Conservation (phyloP, 139 green algal species). For the Spirogloea muscicola region DNA sequence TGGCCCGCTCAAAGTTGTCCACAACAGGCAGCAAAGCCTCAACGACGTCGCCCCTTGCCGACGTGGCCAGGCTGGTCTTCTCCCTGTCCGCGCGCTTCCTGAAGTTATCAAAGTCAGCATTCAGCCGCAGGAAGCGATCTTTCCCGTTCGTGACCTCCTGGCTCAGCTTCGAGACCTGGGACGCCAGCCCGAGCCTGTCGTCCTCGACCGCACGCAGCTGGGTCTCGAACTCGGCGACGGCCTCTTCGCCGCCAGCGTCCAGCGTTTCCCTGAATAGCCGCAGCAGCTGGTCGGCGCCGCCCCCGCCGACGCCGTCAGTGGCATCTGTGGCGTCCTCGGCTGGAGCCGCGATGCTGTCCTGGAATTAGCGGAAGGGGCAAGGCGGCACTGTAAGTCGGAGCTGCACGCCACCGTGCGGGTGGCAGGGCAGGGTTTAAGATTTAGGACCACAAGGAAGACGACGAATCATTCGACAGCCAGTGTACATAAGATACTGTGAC, state of each 20-base stretch:
- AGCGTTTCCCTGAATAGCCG: neutral
- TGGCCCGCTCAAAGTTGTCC: constrained; percentile 94
- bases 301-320: too few relatives aligned
- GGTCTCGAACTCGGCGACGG: constrained; percentile 37
- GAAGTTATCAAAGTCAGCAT: constrained; percentile 99
- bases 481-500: too few relatives aligned
- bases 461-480: too few relatives aligned
- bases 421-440: too few relatives aligned
- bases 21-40: constrained; percentile 79
- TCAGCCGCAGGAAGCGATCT: constrained; percentile 68
- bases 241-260: neutral
- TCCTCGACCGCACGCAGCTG: constrained; percentile 52
- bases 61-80: constrained; percentile 65
- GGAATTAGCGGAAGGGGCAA: too few relatives aligned
- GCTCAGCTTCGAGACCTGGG: constrained; percentile 23
- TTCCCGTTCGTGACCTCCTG: constrained; percentile 25
- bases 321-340: too few relatives aligned
- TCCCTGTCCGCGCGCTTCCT: constrained; percentile 74
- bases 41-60: constrained; percentile 69
- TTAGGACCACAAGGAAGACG: too few relatives aligned
- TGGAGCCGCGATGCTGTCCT: too few relatives aligned
- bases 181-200: constrained; percentile 6
- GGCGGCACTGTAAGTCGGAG: too few relatives aligned
- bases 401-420: too few relatives aligned
- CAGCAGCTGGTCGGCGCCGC: too few relatives aligned